Percentiles rank a stretch among this genome's conserved stretches.
These are phyloP conservation scores for Clathrospora elynae DNA, from an alignment of 2,329 filamentous ascomycete species.

Conservation along the genomic window DNA sequence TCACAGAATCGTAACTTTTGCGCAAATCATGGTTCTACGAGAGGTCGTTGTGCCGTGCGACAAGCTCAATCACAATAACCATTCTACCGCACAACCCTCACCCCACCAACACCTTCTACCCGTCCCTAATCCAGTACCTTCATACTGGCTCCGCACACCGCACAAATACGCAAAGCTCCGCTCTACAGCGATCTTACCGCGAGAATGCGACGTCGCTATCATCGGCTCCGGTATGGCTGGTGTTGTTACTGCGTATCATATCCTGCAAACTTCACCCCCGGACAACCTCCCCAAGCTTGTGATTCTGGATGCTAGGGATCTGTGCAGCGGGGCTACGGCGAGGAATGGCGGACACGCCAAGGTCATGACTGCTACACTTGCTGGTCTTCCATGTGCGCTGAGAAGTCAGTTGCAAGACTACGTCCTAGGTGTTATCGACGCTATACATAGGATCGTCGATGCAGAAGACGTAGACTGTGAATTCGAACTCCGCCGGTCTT, in stretches of 20 bases:
- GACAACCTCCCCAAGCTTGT: conserved; percentile 11
- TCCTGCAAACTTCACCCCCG: conserved; percentile 23
- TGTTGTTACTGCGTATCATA: conserved; percentile 37
- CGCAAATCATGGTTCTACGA: too few relatives aligned
- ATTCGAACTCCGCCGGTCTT: conserved; percentile 31
- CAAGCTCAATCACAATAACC: too few relatives aligned
- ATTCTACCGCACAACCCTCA: too few relatives aligned
- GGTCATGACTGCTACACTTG: conserved; percentile 51
- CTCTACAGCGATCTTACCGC: conserved; percentile 36
- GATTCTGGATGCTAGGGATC: conserved; percentile 30
- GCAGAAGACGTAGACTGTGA: conserved; percentile 30
- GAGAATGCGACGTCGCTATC: conserved; percentile 37
- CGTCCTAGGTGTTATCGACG: conserved; percentile 19
- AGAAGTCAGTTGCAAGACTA: conserved; percentile 20
- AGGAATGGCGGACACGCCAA: conserved; percentile 52
- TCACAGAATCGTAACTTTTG: too few relatives aligned
- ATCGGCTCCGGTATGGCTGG: conserved; percentile 46
- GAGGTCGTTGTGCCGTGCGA: too few relatives aligned
- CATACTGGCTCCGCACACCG: conserved; percentile 48
- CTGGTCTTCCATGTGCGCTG: conserved; percentile 9
- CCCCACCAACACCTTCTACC: conserved; percentile 31
- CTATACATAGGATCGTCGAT: conserved; percentile 17
- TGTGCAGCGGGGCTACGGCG: conserved; percentile 33
- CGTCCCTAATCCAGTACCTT: conserved; percentile 35
- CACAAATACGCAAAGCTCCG: conserved; percentile 35